Evolutionary conservation across 83 land plant genomes (phyloP), one percentile per base, ranked within the genome.

Genomic region (Isoetes engelmannii): DNA sequence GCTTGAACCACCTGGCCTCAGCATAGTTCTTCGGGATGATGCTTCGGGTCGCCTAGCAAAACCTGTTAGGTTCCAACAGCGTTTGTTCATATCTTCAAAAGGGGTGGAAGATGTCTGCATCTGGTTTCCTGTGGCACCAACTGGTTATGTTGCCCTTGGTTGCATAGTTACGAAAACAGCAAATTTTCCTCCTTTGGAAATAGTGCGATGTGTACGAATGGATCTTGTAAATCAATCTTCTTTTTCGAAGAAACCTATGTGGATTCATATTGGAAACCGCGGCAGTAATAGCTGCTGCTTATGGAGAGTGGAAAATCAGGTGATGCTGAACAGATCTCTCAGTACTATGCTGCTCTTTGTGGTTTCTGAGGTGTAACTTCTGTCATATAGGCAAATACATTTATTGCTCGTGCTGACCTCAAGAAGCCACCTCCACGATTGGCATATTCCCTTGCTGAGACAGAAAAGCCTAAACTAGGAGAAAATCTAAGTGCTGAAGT

Each of bases 241-340:
- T 70, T 78, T 95, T n/a, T 65, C 77, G 54, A 89, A 81, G 62
- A 67, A 63, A 45, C 86, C 99, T 41, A 70, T 28, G 37, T 28
- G 37, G 37, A 85, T 81, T 77, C 80, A 85, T 59, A 59, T 83
- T 12, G 84, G 75, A 56, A 76, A 76, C 46, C 92, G 80, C 69
- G 79, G 78, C 5, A 79, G 87, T 59, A 72, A 78, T 42, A 75
- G 83, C 69, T 95, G 97, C 89, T 87, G 97, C 77, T 75, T 95
- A 69, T 95, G 99, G 99, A 88, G 83, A 80, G 87, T 95, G 69
- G 86, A 88, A 74, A 95, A 95, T 75, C 99, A 95, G 94, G 99
- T 90, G 37, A 28, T 28, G 37, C 37, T 28, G 37, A 28, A 28
- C 37, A 12, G 8, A 9, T 59, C 28, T 59, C 19, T 59, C 62